Evolutionary conservation across 2,329 filamentous ascomycete species (phyloP).

Genomic region (Cladosporium cucumerinum): DNA sequence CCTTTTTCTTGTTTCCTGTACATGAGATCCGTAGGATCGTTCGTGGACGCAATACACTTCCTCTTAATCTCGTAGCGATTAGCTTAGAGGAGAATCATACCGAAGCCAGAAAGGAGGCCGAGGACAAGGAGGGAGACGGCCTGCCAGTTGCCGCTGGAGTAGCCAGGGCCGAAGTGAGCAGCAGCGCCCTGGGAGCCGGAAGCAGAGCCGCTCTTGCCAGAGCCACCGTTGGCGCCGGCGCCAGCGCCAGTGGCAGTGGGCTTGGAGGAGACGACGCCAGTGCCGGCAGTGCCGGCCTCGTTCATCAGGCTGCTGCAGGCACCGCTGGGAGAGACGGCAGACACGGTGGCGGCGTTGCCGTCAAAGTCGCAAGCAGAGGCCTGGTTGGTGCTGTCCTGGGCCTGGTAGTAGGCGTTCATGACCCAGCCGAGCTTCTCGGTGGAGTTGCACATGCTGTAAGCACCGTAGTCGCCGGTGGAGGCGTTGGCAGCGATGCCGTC

Average conservation of each 20-base stretch:
- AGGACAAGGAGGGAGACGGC: constrained; percentile 24
- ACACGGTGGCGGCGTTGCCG: constrained; percentile 59
- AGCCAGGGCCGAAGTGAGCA: constrained; percentile 21
- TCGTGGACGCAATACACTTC: neutral
- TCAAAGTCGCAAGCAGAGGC: constrained; percentile 67
- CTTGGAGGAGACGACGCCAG: constrained; percentile 51
- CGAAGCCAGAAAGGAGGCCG: constrained; percentile 29
- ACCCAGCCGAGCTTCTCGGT: constrained; percentile 70
- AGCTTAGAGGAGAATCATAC: constrained; percentile 34
- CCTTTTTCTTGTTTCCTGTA: neutral
- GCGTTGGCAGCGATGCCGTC: constrained; percentile 66
- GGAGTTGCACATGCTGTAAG: constrained; percentile 72
- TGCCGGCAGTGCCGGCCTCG: constrained; percentile 61
- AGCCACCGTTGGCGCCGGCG: constrained; percentile 27
- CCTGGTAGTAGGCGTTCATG: constrained; percentile 69
- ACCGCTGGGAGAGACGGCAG: constrained; percentile 44
- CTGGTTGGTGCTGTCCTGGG: constrained; percentile 43
- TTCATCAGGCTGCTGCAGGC: constrained; percentile 59
- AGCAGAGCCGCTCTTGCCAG: constrained; percentile 21
- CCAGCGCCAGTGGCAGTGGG: constrained; percentile 42
- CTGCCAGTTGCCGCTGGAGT: constrained; percentile 27
- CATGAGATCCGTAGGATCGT: neutral
- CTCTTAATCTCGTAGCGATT: neutral
- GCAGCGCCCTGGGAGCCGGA: constrained; percentile 24
- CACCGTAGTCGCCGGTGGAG: constrained; percentile 66